Base-by-base conservation (phyloP, 257 asterid species). In the Scutellaria barbata region DNA sequence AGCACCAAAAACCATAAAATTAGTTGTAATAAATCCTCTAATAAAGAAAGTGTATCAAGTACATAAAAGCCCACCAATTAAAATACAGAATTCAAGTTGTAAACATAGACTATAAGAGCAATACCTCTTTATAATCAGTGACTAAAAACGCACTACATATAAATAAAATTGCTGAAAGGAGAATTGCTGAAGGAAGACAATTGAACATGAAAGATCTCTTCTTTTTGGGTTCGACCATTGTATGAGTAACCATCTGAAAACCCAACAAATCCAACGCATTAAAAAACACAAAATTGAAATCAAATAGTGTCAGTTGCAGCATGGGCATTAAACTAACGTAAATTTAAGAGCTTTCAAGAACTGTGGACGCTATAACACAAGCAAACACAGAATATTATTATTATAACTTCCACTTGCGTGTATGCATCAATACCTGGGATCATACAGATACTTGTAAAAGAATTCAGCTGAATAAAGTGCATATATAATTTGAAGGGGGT, bases 71-170 rank as follows among this genome's bases (percentile, higher is more conserved):
- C 13, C 30, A 37, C 1, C 42, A 66, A 33, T 17, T 30, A 5
- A 17, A 25, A 11, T 1, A 51, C 59, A 10, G 40, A 72, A 41
- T 12, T 39, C 0, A 25, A 39, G 18, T 7, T 6, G 8, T 20
- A 35, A 71, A 20, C 11, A 63, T 20, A 6, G 16, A 68, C 37
- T 11, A 64, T 40, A 37, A n/a, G 39, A 11, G 17, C 6, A 25
- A 33, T 71, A 90, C 96, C 89, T 85, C 77, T 76, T 81, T 85
- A 53, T 84, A 82, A 67, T 85, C 84, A 33, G 80, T 37, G 74
- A 86, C 39, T 5, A 85, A 30, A 39, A 83, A 63, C 2, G 70
- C 52, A 74, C 79, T 82, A 76, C 80, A 79, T 30, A 86, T 30
- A 20, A 86, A 62, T 75, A 90, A 74, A 77, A 81, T 71, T 17